Evolutionary conservation across 768 basidiomycete genomes (phyloP).

Genomic region (Leucosporidium creatinivorum): DNA sequence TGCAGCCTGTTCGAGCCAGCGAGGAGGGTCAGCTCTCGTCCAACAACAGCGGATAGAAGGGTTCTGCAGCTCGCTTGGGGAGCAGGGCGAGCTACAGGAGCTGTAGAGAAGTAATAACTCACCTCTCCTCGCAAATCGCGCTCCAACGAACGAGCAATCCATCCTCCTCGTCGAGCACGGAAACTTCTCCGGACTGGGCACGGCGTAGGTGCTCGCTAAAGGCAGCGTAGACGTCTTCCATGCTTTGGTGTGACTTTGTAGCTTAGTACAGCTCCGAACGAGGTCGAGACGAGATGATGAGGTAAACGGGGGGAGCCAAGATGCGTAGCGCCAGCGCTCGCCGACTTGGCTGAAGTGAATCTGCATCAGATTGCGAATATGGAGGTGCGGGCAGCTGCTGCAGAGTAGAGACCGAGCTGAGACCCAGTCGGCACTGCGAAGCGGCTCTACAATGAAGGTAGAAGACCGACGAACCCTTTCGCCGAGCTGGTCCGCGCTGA

Average conservation of each 20-base stretch:
- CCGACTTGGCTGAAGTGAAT: too few relatives aligned
- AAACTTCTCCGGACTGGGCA: slow-evolving; percentile 16
- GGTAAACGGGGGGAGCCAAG: too few relatives aligned
- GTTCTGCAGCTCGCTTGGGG: background rate
- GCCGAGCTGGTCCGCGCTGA: too few relatives aligned
- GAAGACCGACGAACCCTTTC: too few relatives aligned
- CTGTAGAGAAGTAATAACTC: background rate
- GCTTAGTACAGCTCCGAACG: background rate
- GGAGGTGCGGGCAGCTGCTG: too few relatives aligned
- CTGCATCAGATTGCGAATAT: too few relatives aligned
- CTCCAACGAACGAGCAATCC: slow-evolving; percentile 19
- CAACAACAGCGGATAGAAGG: background rate
- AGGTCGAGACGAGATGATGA: background rate
- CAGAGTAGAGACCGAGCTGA: too few relatives aligned
- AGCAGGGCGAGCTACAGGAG: background rate
- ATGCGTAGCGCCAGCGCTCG: too few relatives aligned
- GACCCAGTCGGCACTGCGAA: too few relatives aligned
- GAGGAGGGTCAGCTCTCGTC: background rate
- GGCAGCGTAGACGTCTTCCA: slow-evolving; percentile 21
- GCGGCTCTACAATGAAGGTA: too few relatives aligned
- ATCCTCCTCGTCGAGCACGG: slow-evolving; percentile 19
- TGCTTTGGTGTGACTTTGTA: background rate
- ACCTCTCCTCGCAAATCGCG: slow-evolving; percentile 23
- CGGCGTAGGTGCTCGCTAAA: slow-evolving; percentile 17
- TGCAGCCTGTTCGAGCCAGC: slow-evolving; percentile 15